These are phyloP conservation scores for Lathyrus aphaca DNA, from an alignment of 306 rosid species.

Conservation along the genomic window DNA sequence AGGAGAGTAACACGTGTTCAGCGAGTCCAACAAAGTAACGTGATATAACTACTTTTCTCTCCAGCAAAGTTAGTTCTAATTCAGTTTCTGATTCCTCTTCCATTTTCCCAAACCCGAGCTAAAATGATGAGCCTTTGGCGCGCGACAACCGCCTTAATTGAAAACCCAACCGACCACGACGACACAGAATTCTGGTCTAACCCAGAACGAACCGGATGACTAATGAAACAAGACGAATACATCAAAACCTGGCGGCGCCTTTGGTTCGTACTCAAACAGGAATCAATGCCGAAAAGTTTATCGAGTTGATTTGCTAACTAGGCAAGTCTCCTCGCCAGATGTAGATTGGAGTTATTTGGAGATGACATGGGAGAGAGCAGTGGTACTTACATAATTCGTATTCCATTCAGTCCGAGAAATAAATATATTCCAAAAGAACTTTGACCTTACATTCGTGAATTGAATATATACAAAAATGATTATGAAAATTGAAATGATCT, in stretches of 20 bases:
- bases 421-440: too few relatives aligned
- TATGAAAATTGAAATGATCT: too few relatives aligned
- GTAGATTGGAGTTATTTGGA: too few relatives aligned
- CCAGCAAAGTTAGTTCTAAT: neutral
- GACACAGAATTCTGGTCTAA: conserved; percentile 46
- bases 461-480: too few relatives aligned
- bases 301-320: too few relatives aligned
- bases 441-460: too few relatives aligned
- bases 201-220: conserved; percentile 45
- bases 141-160: conserved; percentile 30
- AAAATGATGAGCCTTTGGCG: conserved; percentile 43
- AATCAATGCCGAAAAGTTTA: too few relatives aligned
- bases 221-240: conserved; percentile 49
- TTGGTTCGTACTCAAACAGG: conserved; percentile 51
- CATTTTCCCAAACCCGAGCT: neutral
- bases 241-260: conserved; percentile 54
- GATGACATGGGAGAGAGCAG: too few relatives aligned
- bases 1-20: neutral
- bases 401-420: too few relatives aligned
- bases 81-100: neutral
- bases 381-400: too few relatives aligned
- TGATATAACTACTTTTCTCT: neutral
- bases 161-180: conserved; percentile 27
- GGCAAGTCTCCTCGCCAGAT: too few relatives aligned
- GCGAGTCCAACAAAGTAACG: neutral